Evolutionary conservation across 805 yeast species (phyloP), one percentile per base, ranked within the genome.

Genomic region (Yarrowia keelungensis): DNA sequence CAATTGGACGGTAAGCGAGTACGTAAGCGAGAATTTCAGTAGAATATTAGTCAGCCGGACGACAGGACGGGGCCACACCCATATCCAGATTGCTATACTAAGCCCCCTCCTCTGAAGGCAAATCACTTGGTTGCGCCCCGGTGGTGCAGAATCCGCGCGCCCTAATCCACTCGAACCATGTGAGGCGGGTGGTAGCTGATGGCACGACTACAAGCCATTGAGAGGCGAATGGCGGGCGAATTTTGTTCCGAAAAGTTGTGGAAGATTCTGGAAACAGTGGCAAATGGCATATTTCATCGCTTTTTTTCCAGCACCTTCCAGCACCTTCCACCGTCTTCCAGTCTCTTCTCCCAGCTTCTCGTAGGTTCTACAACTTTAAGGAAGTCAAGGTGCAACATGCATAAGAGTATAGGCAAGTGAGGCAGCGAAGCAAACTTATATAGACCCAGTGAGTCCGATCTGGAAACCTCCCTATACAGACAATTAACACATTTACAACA

Each of bases 131-230:
- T 51, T 51, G 56, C 56, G 56, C 36, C 19, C 39, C 5, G 16
- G 39, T 10, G 2, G n/a, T 59, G 65, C 65, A 59, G 65, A 59
- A 59, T 59, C 65, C 22, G 22, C 42, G 65, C 65, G 51, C 49
- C 42, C 47, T 26, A 41, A 42, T 45, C 65, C 65, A 42, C n/a
- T 32, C 50, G 51, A 45, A 59, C 42, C 65, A 59, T 45, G 41
- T 32, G 19, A 59, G 50, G 51, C 50, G 51, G 41, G 14, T 7
- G 42, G 39, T 1, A 2, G 19, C 10, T 10, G 11, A 1, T 8
- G 10, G 7, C 3, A 3, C 38, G n/a, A 36, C 26, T 47, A 36
- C 15, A 35, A 9, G 36, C 45, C 11, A 12, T 54, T 16, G 46
- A 39, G 5, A 14, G 47, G 38, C 36, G 61, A 16, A 12, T 39